Conservation (phyloP, 129 eudicot species). For the carrot (Daucus carota) region DNA sequence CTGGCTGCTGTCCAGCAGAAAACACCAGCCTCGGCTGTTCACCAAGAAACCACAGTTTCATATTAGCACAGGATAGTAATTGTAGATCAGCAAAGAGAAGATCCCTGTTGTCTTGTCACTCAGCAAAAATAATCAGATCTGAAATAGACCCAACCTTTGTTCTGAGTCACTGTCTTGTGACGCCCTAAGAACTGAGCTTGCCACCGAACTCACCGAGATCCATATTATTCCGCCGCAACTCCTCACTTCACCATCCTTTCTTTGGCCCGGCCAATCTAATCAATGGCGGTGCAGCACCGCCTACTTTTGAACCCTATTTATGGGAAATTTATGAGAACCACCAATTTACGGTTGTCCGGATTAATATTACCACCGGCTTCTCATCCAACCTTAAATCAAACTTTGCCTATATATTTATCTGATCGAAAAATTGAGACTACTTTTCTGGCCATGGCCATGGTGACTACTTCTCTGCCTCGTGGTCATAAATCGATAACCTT, state of each 20-base stretch:
- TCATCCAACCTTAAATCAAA: not conserved
- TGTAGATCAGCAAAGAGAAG: not conserved
- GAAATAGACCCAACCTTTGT: too few relatives aligned
- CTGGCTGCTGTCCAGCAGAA: too few relatives aligned
- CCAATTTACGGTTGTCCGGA: not conserved
- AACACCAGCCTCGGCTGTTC: too few relatives aligned
- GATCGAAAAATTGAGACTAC: not conserved
- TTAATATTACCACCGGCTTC: not conserved
- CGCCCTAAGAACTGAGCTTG: not conserved
- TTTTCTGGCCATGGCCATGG: not conserved
- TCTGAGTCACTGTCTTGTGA: too few relatives aligned
- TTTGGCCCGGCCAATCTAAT: too few relatives aligned
- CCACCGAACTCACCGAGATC: not conserved
- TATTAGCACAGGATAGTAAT: not conserved
- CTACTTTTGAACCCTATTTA: too few relatives aligned
- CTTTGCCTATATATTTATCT: not conserved
- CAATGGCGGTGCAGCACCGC: too few relatives aligned
- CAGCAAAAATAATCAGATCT: too few relatives aligned
- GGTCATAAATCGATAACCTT: not conserved
- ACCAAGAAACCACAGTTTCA: not conserved
- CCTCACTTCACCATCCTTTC: not conserved
- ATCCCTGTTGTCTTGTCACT: not conserved
- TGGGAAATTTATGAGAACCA: not conserved
- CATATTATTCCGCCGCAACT: not conserved
- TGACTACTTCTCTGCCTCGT: not conserved